Evolutionary conservation across 495 filamentous ascomycete genomes (phyloP), one percentile per base, ranked within the genome.

Genomic region (Amniculicola lignicola): DNA sequence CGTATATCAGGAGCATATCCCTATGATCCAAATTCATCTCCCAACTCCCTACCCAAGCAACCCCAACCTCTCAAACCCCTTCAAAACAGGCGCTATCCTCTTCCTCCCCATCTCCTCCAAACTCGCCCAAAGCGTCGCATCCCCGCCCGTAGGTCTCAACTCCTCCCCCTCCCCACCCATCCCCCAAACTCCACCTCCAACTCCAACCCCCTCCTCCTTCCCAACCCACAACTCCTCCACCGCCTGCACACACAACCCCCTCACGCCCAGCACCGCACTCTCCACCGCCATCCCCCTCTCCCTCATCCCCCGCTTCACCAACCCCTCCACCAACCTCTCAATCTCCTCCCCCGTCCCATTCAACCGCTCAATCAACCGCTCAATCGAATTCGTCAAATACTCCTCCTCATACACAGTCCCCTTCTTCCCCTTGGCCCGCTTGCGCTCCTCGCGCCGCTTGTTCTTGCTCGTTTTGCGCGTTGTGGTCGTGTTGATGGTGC

Each of bases 341-440:
- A 87, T 79, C 61, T 97, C 93, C 0, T 74, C 72, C 15, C 79
- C 74, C 1, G 84, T 74, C 7, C 72, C 72, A 66, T 90, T 89
- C n/a, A 95, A 81, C 16, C 91, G 77, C 65, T 95, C 89, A 19
- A 95, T 81, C 33, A 97, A 75, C 29, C 93, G 74, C n/a, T 85
- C 77, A 28, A 96, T 82, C 58, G 84, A 89, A 63, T 88, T 92
- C 38, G 95, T 83, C 10, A 98, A 77, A 68, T 98, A 97, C 70
- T 96, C 93, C 68, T 97, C 93, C 65, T 98, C 93, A 67, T 97
- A 98, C 3, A 98, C 86, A 36, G 85, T 95, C 14, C 93, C 93
- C 76, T 96, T 96, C 69, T 95, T 89, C 12, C 93, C 93, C 22
- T 88, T 78, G 0, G 93, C 93, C 5, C 90, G 80, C 81, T 98